Percentiles rank a stretch among this genome's conserved stretches.
phyloP scores from a whole-genome alignment of 441 rosid genomes.

The Adansonia madagascariensis region DNA sequence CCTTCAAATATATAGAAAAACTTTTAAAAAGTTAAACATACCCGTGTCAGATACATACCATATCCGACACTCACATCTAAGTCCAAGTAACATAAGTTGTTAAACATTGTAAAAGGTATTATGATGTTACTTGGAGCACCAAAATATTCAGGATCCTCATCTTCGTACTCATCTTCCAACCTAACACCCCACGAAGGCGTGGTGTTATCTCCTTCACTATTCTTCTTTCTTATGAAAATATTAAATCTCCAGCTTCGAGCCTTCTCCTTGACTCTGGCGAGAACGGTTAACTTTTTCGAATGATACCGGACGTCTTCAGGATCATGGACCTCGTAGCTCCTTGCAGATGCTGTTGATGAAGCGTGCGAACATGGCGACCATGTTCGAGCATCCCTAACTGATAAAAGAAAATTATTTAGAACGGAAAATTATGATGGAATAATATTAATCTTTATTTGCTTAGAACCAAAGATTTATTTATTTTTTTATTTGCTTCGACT shows the following conservation, averaged over 20 bases:
- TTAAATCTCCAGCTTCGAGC: conserved; percentile 51
- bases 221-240: conserved; percentile 54
- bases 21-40: no score
- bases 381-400: conserved; percentile 47
- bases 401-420: not conserved
- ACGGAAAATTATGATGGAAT: not conserved
- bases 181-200: conserved; percentile 45
- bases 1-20: no score
- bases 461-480: not conserved
- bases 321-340: conserved; percentile 38
- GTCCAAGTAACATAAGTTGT: no score
- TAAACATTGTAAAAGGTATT: not conserved
- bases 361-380: conserved; percentile 34
- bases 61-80: no score
- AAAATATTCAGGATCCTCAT: conserved; percentile 59
- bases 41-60: no score
- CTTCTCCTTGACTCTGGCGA: conserved; percentile 60
- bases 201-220: conserved; percentile 37
- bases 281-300: conserved; percentile 58
- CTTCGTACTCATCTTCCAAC: conserved; percentile 43
- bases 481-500: not conserved
- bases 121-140: conserved; percentile 66
- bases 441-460: not conserved
- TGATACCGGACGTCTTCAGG: conserved; percentile 52
- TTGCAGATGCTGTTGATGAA: no score